Conservation (phyloP, 1,284 basidiomycete species). For the Cystobasidium slooffiae region DNA sequence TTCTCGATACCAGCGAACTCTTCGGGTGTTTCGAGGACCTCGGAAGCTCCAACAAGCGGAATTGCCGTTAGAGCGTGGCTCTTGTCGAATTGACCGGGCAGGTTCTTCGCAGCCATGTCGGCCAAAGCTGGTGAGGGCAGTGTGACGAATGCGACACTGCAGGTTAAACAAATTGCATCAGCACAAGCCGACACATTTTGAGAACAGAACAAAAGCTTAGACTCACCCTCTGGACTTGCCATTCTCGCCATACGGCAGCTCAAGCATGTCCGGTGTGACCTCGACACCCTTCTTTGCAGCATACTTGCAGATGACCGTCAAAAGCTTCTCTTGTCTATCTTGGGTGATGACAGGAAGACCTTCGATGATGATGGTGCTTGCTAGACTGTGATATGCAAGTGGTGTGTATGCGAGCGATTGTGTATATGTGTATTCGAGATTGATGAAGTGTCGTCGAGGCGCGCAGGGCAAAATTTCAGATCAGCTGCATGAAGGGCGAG, state of each 20-base stretch:
- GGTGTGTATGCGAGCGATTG: constrained; percentile 46
- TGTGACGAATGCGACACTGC: constrained; percentile 87
- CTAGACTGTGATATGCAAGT: constrained; percentile 54
- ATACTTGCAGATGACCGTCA: constrained; percentile 58
- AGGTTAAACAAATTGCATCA: constrained; percentile 4
- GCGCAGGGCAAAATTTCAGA: constrained; percentile 38
- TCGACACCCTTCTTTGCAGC: constrained; percentile 56
- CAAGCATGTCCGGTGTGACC: constrained; percentile 55
- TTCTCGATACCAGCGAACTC: constrained; percentile 83
- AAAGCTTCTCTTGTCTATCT: constrained; percentile 57
- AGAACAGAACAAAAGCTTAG: neutral
- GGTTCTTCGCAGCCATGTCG: constrained; percentile 72
- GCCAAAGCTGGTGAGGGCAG: constrained; percentile 82
- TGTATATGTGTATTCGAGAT: constrained; percentile 48
- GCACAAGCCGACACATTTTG: neutral
- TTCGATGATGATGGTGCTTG: constrained; percentile 59
- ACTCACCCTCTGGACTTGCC: constrained; percentile 57
- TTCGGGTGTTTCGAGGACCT: constrained; percentile 78
- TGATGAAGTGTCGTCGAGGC: constrained; percentile 37
- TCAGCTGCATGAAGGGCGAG: neutral
- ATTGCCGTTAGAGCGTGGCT: constrained; percentile 90
- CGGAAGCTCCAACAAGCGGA: constrained; percentile 90
- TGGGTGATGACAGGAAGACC: constrained; percentile 57
- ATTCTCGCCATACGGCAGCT: constrained; percentile 57
- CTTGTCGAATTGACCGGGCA: constrained; percentile 90